Percentiles rank a stretch among this genome's conserved stretches.
These are phyloP conservation scores for Pisolithus tinctorius DNA, from an alignment of 768 basidiomycete species.

Conservation along the genomic window DNA sequence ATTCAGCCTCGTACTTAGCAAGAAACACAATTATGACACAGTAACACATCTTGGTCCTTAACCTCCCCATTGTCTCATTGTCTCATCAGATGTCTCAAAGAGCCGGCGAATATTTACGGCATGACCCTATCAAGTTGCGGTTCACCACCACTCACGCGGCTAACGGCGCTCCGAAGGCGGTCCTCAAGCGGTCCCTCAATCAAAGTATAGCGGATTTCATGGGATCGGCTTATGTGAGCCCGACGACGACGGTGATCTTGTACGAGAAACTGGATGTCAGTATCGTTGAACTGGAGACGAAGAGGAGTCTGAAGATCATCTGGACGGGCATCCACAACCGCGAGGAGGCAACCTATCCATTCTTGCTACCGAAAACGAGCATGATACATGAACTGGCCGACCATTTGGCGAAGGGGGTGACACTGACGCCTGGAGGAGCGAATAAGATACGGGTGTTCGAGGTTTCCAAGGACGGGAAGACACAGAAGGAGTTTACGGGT, in stretches of 20 bases:
- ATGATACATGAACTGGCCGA: conserved; percentile 87
- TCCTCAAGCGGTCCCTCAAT: conserved; percentile 89
- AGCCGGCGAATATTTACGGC: conserved; percentile 84
- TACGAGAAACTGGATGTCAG: conserved; percentile 97
- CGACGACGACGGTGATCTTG: conserved; percentile 81
- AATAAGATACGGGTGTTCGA: conserved; percentile 94
- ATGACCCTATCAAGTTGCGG: conserved; percentile 93
- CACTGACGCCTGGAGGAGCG: conserved; percentile 68
- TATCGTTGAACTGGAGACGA: conserved; percentile 97
- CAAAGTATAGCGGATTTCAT: conserved; percentile 96
- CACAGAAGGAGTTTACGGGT: conserved; percentile 86
- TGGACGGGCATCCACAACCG: conserved; percentile 98
- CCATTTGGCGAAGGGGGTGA: conserved; percentile 77
- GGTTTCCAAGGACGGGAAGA: conserved; percentile 87
- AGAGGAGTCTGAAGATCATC: conserved; percentile 89
- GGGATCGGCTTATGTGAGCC: conserved; percentile 77
- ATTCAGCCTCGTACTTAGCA: conserved; percentile 87
- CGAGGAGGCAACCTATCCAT: conserved; percentile 85
- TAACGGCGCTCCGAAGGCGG: conserved; percentile 77
- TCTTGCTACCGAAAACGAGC: conserved; percentile 96
- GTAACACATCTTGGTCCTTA: conserved; percentile 40
- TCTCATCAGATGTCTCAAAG: conserved; percentile 79
- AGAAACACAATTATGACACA: conserved; percentile 97
- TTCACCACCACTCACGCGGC: conserved; percentile 93
- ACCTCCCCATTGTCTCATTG: conserved; percentile 8